Percentiles rank a stretch among this genome's conserved stretches.
Conservation (phyloP, 2,329 filamentous ascomycete species). For the Monosporascus sp. region DNA sequence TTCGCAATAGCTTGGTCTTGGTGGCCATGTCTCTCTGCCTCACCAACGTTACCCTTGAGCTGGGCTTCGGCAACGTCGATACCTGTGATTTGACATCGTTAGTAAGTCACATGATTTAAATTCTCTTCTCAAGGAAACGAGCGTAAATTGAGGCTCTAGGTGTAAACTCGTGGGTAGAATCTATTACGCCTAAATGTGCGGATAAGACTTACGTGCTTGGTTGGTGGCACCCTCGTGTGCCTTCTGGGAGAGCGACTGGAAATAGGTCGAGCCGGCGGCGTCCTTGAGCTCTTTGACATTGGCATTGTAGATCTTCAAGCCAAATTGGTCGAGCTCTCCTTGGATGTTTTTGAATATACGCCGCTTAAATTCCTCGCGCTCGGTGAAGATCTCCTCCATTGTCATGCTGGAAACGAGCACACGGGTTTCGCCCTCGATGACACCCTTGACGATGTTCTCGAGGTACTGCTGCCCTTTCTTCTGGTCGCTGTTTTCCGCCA, state of each 20-base stretch:
- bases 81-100: neutral
- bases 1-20: conserved; percentile 84
- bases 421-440: conserved; percentile 84
- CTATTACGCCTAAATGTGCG: neutral
- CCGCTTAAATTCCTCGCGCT: conserved; percentile 71
- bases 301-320: conserved; percentile 68
- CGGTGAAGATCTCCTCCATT: conserved; percentile 86
- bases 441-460: conserved; percentile 81
- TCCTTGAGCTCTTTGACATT: conserved; percentile 85
- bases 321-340: conserved; percentile 74
- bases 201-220: conserved; percentile 49
- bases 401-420: conserved; percentile 82
- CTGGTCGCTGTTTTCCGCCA: conserved; percentile 55
- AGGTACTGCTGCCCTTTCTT: conserved; percentile 54
- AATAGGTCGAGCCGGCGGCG: conserved; percentile 76
- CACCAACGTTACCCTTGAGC: conserved; percentile 66
- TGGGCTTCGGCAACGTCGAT: conserved; percentile 63
- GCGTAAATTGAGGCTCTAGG: too few species aligned
- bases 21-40: conserved; percentile 71
- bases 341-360: conserved; percentile 73
- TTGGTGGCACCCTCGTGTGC: conserved; percentile 82
- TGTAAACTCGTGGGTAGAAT: too few species aligned
- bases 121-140: too few species aligned
- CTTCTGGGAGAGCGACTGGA: conserved; percentile 75
- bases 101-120: too few species aligned